A percentile compares a stretch with the other conserved stretches of the same genome.
Evolutionary conservation across 495 filamentous ascomycete genomes (phyloP).

Genomic region (Bryoglossum gracile): DNA sequence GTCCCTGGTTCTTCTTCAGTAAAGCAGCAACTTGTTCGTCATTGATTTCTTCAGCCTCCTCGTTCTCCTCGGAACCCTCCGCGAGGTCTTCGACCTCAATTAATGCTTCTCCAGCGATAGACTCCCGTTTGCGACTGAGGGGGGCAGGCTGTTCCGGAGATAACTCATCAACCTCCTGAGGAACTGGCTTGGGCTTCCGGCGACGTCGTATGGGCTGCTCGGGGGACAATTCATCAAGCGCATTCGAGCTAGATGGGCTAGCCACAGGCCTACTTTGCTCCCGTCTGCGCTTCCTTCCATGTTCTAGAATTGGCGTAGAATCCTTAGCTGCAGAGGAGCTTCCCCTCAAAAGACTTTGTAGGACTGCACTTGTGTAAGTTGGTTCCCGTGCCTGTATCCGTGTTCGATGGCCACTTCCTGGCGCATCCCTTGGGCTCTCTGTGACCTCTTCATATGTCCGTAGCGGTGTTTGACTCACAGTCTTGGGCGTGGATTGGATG

Average conservation of each 20-base stretch:
- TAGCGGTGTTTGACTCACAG: no score
- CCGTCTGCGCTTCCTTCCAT: constrained; percentile 16
- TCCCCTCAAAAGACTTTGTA: constrained; percentile 8
- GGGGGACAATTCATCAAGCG: constrained; percentile 25
- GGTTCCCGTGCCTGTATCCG: background rate
- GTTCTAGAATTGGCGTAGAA: background rate
- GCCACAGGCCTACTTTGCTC: background rate
- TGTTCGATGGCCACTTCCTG: constrained; percentile 33
- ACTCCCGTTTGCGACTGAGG: background rate
- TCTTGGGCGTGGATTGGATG: no score
- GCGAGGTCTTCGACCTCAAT: background rate
- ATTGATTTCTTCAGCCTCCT: constrained; percentile 19
- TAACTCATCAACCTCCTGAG: background rate
- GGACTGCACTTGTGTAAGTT: constrained; percentile 9
- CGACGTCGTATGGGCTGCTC: constrained; percentile 15
- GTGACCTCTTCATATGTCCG: constrained; percentile 28
- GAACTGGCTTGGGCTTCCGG: background rate
- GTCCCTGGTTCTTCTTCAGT: constrained; percentile 12
- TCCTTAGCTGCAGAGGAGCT: background rate
- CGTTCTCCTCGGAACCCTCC: constrained; percentile 2
- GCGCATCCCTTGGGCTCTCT: constrained; percentile 42
- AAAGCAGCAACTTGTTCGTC: constrained; percentile 15
- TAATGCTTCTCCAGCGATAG: background rate
- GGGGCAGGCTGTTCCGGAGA: background rate
- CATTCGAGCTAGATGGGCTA: background rate